Conservation (phyloP, 768 basidiomycete genomes). For the Phaeotremella skinneri region DNA sequence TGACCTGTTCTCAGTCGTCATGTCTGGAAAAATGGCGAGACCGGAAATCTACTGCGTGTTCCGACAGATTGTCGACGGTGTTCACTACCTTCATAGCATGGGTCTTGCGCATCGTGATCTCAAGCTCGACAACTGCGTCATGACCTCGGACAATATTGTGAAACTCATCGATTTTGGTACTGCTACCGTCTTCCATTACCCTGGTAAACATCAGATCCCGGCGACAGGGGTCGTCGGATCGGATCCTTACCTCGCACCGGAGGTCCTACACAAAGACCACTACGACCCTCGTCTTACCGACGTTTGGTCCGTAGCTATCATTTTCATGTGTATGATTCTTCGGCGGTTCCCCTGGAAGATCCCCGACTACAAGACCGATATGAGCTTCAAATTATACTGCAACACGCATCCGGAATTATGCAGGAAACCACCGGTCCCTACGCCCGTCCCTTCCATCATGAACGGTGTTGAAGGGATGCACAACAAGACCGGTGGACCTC, state of each 20-base stretch:
- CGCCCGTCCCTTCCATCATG: conserved; percentile 38
- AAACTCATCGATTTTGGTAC: conserved; percentile 99
- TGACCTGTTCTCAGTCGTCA: conserved; percentile 98
- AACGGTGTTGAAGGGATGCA: conserved; percentile 25
- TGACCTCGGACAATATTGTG: conserved; percentile 90
- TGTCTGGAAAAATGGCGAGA: conserved; percentile 97
- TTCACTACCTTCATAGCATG: conserved; percentile 95
- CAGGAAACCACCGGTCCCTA: conserved; percentile 51
- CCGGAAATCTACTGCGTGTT: conserved; percentile 99
- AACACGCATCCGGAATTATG: conserved; percentile 86
- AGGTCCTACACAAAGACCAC: conserved; percentile 72
- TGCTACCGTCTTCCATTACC: conserved; percentile 99
- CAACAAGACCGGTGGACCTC: conserved; percentile 33
- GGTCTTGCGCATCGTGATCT: conserved; percentile 97
- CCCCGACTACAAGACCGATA: conserved; percentile 88
- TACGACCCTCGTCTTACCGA: conserved; percentile 98
- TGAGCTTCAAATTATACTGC: conserved; percentile 86
- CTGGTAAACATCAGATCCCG: conserved; percentile 73
- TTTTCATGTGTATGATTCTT: conserved; percentile 98
- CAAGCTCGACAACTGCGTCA: conserved; percentile 99
- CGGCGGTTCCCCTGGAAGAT: conserved; percentile 99
- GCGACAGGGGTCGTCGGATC: conserved; percentile 92
- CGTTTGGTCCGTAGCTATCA: conserved; percentile 97
- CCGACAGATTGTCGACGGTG: conserved; percentile 95
- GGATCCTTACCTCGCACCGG: conserved; percentile 97